Percentiles rank a stretch among this genome's conserved stretches.
phyloP scores from a whole-genome alignment of 2,329 filamentous ascomycete genomes.

The Epichloe sibirici region DNA sequence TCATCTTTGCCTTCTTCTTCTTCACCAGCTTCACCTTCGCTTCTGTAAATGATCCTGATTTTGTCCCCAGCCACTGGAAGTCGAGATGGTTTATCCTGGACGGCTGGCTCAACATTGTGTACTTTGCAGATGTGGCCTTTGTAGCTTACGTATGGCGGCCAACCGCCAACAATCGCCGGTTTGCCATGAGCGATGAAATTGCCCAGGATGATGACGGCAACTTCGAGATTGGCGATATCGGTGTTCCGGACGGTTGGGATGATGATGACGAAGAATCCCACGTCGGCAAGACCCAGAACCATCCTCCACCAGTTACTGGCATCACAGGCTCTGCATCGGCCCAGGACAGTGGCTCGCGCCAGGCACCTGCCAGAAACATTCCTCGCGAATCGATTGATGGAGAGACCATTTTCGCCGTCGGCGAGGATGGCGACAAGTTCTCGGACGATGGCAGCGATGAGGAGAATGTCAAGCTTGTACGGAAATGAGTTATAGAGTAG shows the following conservation, averaged over 20 bases:
- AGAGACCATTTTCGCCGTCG: constrained; percentile 92
- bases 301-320: constrained; percentile 14
- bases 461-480: constrained; percentile 39
- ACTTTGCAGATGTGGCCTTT: constrained; percentile 84
- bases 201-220: constrained; percentile 93
- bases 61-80: constrained; percentile 95
- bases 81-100: constrained; percentile 94
- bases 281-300: constrained; percentile 25
- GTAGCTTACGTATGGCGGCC: constrained; percentile 94
- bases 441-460: constrained; percentile 54
- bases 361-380: constrained; percentile 22
- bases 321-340: constrained; percentile 13
- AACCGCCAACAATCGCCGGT: constrained; percentile 89
- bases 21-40: constrained; percentile 95
- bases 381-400: constrained; percentile 55
- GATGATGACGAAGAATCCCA: constrained; percentile 38
- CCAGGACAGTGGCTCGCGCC: constrained; percentile 12
- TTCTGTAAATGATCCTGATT: constrained; percentile 71
- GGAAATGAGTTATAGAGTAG: constrained; percentile 23
- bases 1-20: constrained; percentile 98
- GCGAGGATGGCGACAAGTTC: constrained; percentile 73
- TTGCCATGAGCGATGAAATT: constrained; percentile 98
- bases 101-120: constrained; percentile 94
- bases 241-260: constrained; percentile 55
- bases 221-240: constrained; percentile 90